Percentiles rank a stretch among this genome's conserved stretches.
Conservation (phyloP, 305 asterid species). For the Salvia sclarea region DNA sequence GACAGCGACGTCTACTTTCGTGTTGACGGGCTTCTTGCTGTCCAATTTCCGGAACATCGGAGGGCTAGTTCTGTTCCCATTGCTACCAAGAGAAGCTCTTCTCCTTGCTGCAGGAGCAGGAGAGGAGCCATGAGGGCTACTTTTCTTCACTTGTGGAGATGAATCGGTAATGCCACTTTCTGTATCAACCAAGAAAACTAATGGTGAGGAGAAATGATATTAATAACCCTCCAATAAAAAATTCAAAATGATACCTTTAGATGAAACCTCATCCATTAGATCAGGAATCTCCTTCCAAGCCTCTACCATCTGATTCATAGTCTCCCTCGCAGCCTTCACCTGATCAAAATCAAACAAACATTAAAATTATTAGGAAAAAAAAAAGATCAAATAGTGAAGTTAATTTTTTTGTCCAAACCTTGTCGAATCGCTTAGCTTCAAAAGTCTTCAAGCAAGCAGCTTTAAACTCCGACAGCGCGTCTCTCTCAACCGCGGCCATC, state of each 20-base stretch:
- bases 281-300: constrained; percentile 88
- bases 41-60: constrained; percentile 74
- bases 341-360: constrained; percentile 36
- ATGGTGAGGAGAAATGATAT: too few relatives aligned
- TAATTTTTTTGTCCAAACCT: constrained; percentile 42
- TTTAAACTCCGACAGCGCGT: constrained; percentile 51
- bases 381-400: neutral
- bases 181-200: neutral
- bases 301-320: constrained; percentile 81
- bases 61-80: constrained; percentile 50
- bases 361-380: neutral
- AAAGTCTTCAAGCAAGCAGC: constrained; percentile 59
- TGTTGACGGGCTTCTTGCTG: constrained; percentile 46
- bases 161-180: constrained; percentile 45
- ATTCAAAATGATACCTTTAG: constrained; percentile 47
- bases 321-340: constrained; percentile 85
- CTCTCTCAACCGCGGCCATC: constrained; percentile 53
- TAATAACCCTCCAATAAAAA: too few relatives aligned
- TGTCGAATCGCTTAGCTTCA: constrained; percentile 76
- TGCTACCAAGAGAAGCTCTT: constrained; percentile 38
- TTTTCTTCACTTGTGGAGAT: constrained; percentile 47
- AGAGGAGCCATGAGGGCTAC: constrained; percentile 34
- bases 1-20: constrained; percentile 36
- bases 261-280: constrained; percentile 48
- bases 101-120: constrained; percentile 44